These are phyloP conservation scores for Colletotrichum kahawae DNA, from an alignment of 2,329 filamentous ascomycete species.

Conservation along the genomic window DNA sequence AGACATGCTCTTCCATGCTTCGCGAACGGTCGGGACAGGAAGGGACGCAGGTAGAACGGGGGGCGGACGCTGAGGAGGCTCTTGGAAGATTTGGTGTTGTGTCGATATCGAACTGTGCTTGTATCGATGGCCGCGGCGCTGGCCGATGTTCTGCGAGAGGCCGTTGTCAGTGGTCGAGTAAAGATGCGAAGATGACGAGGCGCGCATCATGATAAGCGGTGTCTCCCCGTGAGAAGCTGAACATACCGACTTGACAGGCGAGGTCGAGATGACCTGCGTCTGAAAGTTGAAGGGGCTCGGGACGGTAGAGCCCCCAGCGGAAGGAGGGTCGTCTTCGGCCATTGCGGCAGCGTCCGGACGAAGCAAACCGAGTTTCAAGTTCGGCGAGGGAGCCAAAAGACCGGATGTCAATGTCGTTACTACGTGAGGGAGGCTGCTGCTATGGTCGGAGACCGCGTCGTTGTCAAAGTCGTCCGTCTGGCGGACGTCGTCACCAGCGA, in stretches of 20 bases:
- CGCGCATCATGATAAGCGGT: background rate
- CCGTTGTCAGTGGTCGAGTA: slow-evolving; percentile 6
- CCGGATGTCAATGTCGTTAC: slow-evolving; percentile 24
- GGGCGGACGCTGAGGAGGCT: slow-evolving; percentile 84
- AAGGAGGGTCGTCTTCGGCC: slow-evolving; percentile 33
- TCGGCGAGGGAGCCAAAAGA: slow-evolving; percentile 8
- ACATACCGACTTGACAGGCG: slow-evolving; percentile 78
- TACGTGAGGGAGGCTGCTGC: background rate
- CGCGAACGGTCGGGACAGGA: slow-evolving; percentile 85
- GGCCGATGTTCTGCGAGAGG: slow-evolving; percentile 75
- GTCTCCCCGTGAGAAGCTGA: background rate
- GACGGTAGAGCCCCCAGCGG: slow-evolving; percentile 31
- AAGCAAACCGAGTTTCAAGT: slow-evolving; percentile 19
- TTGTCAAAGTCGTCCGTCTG: background rate
- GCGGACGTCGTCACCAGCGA: background rate
- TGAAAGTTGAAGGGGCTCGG: slow-evolving; percentile 93
- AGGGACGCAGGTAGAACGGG: slow-evolving; percentile 89
- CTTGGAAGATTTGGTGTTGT: slow-evolving; percentile 92
- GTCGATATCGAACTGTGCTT: slow-evolving; percentile 93
- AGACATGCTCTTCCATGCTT: slow-evolving; percentile 91
- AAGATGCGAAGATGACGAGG: background rate
- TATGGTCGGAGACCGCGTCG: background rate
- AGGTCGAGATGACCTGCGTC: slow-evolving; percentile 77
- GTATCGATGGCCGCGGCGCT: slow-evolving; percentile 94
- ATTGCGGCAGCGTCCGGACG: slow-evolving; percentile 34